Percentiles rank a stretch among this genome's conserved stretches.
Conservation (phyloP, 495 filamentous ascomycete species). For the Staphylotrichum longicolle region DNA sequence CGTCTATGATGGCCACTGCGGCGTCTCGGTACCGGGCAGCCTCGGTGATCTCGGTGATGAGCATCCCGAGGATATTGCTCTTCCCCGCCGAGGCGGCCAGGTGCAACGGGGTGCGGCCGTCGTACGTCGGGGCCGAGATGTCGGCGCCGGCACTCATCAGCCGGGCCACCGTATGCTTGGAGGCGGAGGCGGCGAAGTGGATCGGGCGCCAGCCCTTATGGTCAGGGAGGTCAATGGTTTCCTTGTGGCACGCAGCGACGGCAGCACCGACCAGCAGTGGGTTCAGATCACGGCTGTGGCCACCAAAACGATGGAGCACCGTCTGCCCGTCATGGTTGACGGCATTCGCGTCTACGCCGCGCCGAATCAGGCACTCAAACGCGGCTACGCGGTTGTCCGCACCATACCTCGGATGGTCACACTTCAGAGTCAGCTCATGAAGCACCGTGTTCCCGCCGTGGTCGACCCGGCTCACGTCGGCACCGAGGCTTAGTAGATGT, state of each 20-base stretch:
- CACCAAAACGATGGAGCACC: conserved; percentile 30
- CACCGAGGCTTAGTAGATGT: not conserved
- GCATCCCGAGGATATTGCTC: conserved; percentile 29
- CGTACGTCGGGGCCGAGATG: conserved; percentile 25
- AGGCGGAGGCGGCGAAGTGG: conserved; percentile 38
- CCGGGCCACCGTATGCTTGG: conserved; percentile 30
- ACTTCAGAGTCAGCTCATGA: conserved; percentile 11
- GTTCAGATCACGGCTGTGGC: not conserved
- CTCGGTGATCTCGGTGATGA: conserved; percentile 14
- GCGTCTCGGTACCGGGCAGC: conserved; percentile 11
- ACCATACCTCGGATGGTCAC: not conserved
- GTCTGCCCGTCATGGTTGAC: conserved; percentile 16
- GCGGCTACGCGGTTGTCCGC: not conserved
- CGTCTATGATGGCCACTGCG: conserved; percentile 21
- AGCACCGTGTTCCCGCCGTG: conserved; percentile 19
- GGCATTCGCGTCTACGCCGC: conserved; percentile 21
- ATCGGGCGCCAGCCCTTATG: conserved; percentile 23
- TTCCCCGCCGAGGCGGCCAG: conserved; percentile 38
- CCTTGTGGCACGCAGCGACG: not conserved
- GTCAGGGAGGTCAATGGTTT: conserved; percentile 12
- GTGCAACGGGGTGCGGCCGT: conserved; percentile 41
- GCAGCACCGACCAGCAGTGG: not conserved
- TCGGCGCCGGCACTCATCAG: conserved; percentile 41
- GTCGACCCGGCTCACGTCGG: conserved; percentile 9
- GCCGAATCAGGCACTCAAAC: not conserved